Conservation (phyloP, 2,329 filamentous ascomycete genomes). For the Xylariales sp. region DNA sequence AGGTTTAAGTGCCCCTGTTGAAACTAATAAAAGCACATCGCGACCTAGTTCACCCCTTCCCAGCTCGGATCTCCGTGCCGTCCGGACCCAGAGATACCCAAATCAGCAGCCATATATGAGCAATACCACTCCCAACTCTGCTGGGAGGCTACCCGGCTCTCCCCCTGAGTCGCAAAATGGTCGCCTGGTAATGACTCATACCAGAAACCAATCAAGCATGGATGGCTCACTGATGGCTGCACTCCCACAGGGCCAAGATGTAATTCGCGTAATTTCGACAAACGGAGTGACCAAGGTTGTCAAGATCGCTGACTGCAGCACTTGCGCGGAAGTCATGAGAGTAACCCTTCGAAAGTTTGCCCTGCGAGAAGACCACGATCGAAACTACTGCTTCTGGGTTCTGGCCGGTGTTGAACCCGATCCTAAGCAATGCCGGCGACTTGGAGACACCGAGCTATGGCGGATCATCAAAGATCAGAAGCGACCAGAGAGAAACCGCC, state of each 20-base stretch:
- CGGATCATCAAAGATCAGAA: conserved; percentile 84
- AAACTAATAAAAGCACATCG: conserved; percentile 52
- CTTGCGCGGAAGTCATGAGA: conserved; percentile 87
- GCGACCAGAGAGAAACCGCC: conserved; percentile 79
- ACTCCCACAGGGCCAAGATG: conserved; percentile 78
- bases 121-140: conserved; percentile 46
- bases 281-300: conserved; percentile 90
- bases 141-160: conserved; percentile 53
- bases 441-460: conserved; percentile 85
- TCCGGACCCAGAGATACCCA: conserved; percentile 51
- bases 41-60: conserved; percentile 66
- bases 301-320: conserved; percentile 87
- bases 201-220: conserved; percentile 76
- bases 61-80: conserved; percentile 51
- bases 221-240: conserved; percentile 84
- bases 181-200: conserved; percentile 62
- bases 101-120: conserved; percentile 39
- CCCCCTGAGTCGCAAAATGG: conserved; percentile 61
- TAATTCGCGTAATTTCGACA: conserved; percentile 91
- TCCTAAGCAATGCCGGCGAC: conserved; percentile 71
- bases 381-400: conserved; percentile 96
- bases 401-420: conserved; percentile 81
- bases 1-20: conserved; percentile 10
- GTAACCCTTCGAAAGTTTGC: conserved; percentile 85
- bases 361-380: conserved; percentile 83